These are phyloP conservation scores for Tetrapisispora namnaoensis DNA, from an alignment of 805 yeast genomes.

Conservation along the genomic window DNA sequence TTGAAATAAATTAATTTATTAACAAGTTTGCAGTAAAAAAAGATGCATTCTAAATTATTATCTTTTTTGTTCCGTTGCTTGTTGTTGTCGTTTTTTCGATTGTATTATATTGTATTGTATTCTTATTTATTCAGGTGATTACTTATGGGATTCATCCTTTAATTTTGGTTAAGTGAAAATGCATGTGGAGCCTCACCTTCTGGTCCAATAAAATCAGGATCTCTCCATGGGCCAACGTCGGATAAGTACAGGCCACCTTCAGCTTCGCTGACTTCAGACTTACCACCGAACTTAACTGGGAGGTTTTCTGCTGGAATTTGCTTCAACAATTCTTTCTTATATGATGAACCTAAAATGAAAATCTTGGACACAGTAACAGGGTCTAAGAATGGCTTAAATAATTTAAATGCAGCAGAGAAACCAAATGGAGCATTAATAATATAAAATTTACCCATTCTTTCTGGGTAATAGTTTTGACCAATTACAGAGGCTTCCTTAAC, in stretches of 20 bases:
- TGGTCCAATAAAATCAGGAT: conserved; percentile 76
- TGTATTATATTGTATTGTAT: too few relatives aligned
- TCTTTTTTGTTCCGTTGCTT: too few relatives aligned
- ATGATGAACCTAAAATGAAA: conserved; percentile 71
- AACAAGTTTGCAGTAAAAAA: too few relatives aligned
- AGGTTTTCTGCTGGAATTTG: conserved; percentile 92
- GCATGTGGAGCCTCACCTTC: conserved; percentile 87
- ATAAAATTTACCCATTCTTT: conserved; percentile 97
- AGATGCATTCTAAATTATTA: neutral
- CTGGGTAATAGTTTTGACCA: conserved; percentile 97
- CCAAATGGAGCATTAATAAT: conserved; percentile 96
- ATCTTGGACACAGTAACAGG: conserved; percentile 96
- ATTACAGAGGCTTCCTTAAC: conserved; percentile 88
- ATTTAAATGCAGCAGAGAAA: conserved; percentile 82
- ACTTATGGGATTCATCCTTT: neutral
- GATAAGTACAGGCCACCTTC: conserved; percentile 78
- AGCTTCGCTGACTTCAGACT: conserved; percentile 50
- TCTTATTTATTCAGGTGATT: neutral
- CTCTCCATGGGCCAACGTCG: conserved; percentile 98
- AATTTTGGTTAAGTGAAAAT: conserved; percentile 19
- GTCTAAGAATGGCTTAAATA: conserved; percentile 89
- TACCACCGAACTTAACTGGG: conserved; percentile 87
- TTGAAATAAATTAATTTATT: too few relatives aligned
- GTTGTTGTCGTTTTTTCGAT: too few relatives aligned
- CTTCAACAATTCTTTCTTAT: conserved; percentile 72